These are phyloP conservation scores for Tephrocybe rancida DNA, from an alignment of 768 basidiomycete species.

Conservation along the genomic window DNA sequence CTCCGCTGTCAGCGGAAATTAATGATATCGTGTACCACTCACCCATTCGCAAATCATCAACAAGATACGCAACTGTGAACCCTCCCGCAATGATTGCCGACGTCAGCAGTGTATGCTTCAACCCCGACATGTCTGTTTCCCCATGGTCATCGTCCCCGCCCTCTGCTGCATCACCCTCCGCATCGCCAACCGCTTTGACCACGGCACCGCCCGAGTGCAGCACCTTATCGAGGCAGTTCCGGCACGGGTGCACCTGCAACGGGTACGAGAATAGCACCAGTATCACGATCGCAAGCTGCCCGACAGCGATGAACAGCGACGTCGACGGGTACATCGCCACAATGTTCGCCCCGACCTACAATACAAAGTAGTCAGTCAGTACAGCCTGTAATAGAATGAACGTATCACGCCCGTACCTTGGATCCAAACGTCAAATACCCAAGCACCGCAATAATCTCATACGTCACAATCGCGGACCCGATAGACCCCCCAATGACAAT, in stretches of 20 bases:
- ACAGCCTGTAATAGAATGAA: background rate
- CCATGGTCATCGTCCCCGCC: conserved; percentile 54
- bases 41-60: conserved; percentile 81
- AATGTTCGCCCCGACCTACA: conserved; percentile 86
- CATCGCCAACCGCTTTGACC: conserved; percentile 25
- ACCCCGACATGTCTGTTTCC: conserved; percentile 59
- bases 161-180: conserved; percentile 35
- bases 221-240: conserved; percentile 92
- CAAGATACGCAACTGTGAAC: conserved; percentile 76
- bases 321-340: conserved; percentile 94
- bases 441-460: conserved; percentile 86
- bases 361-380: conserved; percentile 5
- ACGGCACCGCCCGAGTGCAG: conserved; percentile 47
- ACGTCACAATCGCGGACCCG: conserved; percentile 79
- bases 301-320: conserved; percentile 89
- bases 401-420: conserved; percentile 47
- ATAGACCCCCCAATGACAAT: conserved; percentile 86
- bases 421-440: conserved; percentile 95
- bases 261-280: conserved; percentile 94
- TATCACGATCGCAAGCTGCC: conserved; percentile 90
- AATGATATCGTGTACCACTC: conserved; percentile 24
- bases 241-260: conserved; percentile 90
- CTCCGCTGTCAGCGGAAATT: conserved; percentile 6
- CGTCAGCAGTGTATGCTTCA: conserved; percentile 75
- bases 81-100: conserved; percentile 61